Base-by-base conservation (phyloP, 202 grass and related monocot species). In the Panicum hallii region DNA sequence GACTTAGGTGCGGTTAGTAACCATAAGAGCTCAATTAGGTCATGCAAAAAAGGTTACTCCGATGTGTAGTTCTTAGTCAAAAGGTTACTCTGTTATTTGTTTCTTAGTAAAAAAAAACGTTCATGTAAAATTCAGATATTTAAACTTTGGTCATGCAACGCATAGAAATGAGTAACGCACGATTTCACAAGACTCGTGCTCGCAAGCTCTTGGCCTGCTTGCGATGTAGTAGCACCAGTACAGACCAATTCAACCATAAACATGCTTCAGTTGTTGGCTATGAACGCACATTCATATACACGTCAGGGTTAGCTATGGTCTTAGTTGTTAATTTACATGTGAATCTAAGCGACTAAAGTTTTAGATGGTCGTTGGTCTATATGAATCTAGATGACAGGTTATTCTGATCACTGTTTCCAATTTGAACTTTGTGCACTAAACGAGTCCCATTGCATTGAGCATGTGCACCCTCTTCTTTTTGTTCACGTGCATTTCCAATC, bases 381-480 rank as follows among this genome's bases (percentile, higher is more conserved):
- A 44, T 32, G 62, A 16, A 46, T 61, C 34, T 34, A 34, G 34
- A 34, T 34, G 19, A 10, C 32, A 11, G 30, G 32, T 63, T 3
- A 86, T 54, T 4, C 42, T 26, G 69, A 74, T 23, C 16, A 36
- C 8, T 9, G 54, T 67, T 81, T 86, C 55, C 8, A 48, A 11
- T 36, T 81, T 56, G 26, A 57, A 13, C 19, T 10, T 62, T 7
- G 19, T 11, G 26, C 75, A 70, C 45, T 41, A 5, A 5, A 71
- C 48, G 34, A 36, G 11, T 72, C 67, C 41, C 57, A 52, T 82
- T 45, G 49, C 47, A 9, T 9, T 53, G 63, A 56, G 65, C 83
- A 82, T 86, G 47, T 89, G 78, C 75, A 13, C 19, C 42, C 58
- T 79, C 79, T 17, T 44, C 54, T 43, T 76, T 88, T 74, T 67